Evolutionary conservation across 2,329 filamentous ascomycete genomes (phyloP), one percentile per base, ranked within the genome.

Genomic region (Westerdykella ornata): DNA sequence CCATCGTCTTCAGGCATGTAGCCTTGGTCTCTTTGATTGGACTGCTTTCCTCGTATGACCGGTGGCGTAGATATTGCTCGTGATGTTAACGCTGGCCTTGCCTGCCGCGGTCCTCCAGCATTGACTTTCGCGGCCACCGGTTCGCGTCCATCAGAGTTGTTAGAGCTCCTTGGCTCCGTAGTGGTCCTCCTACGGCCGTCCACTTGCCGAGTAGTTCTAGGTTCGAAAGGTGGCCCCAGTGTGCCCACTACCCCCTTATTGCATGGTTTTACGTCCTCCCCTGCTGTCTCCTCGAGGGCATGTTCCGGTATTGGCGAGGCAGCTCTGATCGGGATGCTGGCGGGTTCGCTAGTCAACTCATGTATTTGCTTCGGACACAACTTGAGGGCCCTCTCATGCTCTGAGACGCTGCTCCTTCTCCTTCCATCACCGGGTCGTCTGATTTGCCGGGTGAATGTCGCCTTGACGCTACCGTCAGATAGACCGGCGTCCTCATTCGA

Each of bases 281-380:
- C 18, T 3, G 46, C 49, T n/a, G 48, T 43, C 17, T 51, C 46
- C 30, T 46, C 52, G 15, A 51, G 39, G 3, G 51, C 56, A 33
- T 67, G 63, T 42, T 68, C 65, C 4, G 52, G 48, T 15, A 70
- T 65, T 4, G 59, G 62, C 5, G 63, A 56, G 7, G 67, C 66
- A 12, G 68, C 57, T 19, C 72, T 70, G 29, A 75, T 55, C 3
- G 75, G 73, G n/a, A 78, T 66, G 32, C 73, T 77, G 13, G 74
- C 67, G 7, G 75, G 73, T 11, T 75, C 75, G 13, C 69, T 66
- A 5, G 74, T 76, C 32, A 80, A 68, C 34, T 76, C 74, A 32
- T 75, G 69, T 2, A 80, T 73, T 56, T 77, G 70, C 31, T 68
- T 69, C 2, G 72, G 70, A 3, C 76, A 78, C 20, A 79, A 61